A percentile compares a stretch with the other conserved stretches of the same genome.
phyloP scores from a whole-genome alignment of 78 protist genomes.

The Anaeramoeba ignava region DNA sequence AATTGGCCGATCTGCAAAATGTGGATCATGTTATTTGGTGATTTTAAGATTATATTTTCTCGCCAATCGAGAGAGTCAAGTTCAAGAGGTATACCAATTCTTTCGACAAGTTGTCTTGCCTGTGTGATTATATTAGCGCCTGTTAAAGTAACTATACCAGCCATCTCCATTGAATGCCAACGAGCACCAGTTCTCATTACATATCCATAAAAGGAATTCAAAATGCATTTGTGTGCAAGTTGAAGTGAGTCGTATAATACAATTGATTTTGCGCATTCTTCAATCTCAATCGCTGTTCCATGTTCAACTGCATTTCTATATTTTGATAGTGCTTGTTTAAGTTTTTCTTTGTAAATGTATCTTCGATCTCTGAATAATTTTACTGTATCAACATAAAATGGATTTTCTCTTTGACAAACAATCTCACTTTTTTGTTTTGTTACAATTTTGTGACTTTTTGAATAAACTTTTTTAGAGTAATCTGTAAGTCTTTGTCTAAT shows the following conservation, averaged over 20 bases:
- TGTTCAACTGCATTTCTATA: neutral
- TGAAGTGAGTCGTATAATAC: slow-evolving; percentile 95
- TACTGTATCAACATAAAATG: slow-evolving; percentile 94
- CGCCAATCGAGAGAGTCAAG: no score
- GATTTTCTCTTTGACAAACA: slow-evolving; percentile 96
- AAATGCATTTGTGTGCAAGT: slow-evolving; percentile 99
- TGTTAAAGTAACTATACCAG: slow-evolving; percentile 88
- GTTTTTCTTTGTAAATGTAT: slow-evolving; percentile 68
- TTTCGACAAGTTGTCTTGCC: slow-evolving; percentile 66
- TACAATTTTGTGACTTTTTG: slow-evolving; percentile 9
- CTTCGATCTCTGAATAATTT: slow-evolving; percentile 84
- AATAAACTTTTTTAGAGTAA: neutral
- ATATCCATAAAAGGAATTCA: slow-evolving; percentile 98
- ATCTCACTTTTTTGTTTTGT: slow-evolving; percentile 26
- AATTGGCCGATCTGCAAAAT: no score
- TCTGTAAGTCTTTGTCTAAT: neutral
- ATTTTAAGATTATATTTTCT: no score
- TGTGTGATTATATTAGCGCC: slow-evolving; percentile 85
- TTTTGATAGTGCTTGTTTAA: slow-evolving; percentile 45
- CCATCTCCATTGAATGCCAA: slow-evolving; percentile 99
- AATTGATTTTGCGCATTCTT: slow-evolving; percentile 30
- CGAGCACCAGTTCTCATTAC: slow-evolving; percentile 96
- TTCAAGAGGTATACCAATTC: slow-evolving; percentile 89
- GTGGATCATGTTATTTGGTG: no score
- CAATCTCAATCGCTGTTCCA: neutral